Evolutionary conservation across 768 basidiomycete genomes (phyloP), one percentile per base, ranked within the genome.

Genomic region (Mrakia gelida): DNA sequence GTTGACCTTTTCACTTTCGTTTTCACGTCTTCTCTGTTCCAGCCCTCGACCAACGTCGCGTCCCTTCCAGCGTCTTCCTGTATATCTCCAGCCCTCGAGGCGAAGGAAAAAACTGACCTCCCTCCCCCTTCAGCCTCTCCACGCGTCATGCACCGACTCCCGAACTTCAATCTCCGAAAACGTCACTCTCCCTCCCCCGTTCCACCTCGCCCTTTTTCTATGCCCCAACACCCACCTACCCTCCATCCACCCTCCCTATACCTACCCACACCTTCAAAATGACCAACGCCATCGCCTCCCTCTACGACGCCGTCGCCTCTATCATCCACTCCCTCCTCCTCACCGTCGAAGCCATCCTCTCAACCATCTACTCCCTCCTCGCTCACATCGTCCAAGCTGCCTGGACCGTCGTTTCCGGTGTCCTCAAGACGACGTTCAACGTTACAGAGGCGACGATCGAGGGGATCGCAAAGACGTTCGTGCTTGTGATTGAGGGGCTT

Each of bases 401-500:
- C 28, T 75, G 75, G 75, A 0, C 43, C 65, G 21, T 75, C 45
- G 62, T 75, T 0, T 54, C 75, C 0, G 45, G 49, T 4, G 21
- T 75, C 41, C 65, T 75, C 43, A 75, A 75, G 45, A 75, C 75
- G 49, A 75, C 63, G 3, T 75, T 75, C 75, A 75, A 75, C 62
- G 75, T 75, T 8, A 52, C 63, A 3, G 75, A 75, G 30, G 75
- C 75, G 16, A 62, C 75, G 49, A 49, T 75, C 16, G 75, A 75
- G 16, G 75, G 75, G 16, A 41, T 75, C 41, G 75, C 75, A n/a
- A 75, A 75, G 45, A 65, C 34, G 0, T 75, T 75, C n/a, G 63
- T 68, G 13, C 23, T 65, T 28, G 6, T 75, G 8, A 38, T 38
- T 38, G 63, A 75, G 21, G 43, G 43, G 26, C 32, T 75, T 10